A percentile compares a stretch with the other conserved stretches of the same genome.
These are phyloP conservation scores for Eucalyptus viminalis DNA, from an alignment of 345 rosid genomes.

Conservation along the genomic window DNA sequence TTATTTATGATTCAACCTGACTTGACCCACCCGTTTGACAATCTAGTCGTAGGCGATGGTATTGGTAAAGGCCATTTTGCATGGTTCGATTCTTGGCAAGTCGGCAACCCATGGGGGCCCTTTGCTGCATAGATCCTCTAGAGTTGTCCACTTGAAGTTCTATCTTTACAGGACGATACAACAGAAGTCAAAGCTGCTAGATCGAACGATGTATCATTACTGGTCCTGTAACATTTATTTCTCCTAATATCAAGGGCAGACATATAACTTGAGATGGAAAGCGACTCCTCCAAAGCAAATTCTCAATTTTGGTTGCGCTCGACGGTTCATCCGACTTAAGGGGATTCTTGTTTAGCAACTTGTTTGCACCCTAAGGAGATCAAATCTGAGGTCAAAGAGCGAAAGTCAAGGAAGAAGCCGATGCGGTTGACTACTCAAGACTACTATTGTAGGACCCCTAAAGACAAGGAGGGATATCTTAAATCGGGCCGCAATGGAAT, in stretches of 20 bases:
- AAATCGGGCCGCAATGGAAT: fast-evolving
- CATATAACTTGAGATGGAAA: neutral
- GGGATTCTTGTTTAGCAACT: neutral
- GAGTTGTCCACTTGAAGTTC: neutral
- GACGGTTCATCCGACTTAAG: fast-evolving
- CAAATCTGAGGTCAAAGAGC: neutral
- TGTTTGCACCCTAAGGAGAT: neutral
- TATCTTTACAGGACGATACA: neutral
- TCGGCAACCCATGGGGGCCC: neutral
- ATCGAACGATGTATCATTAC: neutral
- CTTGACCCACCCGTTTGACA: fast-evolving
- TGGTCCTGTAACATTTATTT: neutral
- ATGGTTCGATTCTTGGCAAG: neutral
- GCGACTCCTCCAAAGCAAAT: neutral
- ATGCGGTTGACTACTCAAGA: neutral
- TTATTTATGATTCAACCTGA: too few species aligned
- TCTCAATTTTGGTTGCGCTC: fast-evolving
- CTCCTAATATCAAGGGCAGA: neutral
- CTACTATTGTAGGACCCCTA: neutral
- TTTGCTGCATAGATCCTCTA: neutral
- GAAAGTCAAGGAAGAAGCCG: neutral
- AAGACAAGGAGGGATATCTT: neutral
- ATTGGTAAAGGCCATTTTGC: neutral
- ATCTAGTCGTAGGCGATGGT: fast-evolving
- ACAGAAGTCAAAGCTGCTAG: neutral